A percentile compares a stretch with the other conserved stretches of the same genome.
Conservation (phyloP, 2,329 filamentous ascomycete genomes). For the Pseudogymnoascus sp. region DNA sequence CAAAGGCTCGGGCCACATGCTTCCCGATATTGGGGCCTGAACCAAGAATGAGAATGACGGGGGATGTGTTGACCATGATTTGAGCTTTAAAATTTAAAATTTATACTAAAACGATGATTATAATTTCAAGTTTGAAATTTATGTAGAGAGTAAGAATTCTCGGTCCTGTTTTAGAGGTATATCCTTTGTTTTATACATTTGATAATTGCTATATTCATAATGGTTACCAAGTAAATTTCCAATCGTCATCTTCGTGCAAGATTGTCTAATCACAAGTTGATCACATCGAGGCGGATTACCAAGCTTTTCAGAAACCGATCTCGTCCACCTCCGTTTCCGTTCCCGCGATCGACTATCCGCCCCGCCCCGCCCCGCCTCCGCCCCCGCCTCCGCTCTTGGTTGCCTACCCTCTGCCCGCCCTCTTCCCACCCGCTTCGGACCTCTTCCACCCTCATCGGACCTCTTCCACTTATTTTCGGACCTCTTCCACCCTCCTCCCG, state of each 20-base stretch:
- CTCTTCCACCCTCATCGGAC: neutral
- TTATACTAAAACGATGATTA: neutral
- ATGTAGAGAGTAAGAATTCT: no score
- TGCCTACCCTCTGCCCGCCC: neutral
- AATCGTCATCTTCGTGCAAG: neutral
- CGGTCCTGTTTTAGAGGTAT: neutral
- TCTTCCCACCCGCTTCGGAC: neutral
- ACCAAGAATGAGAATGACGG: constrained; percentile 35
- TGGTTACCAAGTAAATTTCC: neutral
- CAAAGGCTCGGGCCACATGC: constrained; percentile 30
- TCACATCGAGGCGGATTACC: neutral
- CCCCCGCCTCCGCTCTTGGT: neutral
- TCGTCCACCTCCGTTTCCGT: neutral
- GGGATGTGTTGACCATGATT: constrained; percentile 12
- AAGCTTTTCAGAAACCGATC: neutral
- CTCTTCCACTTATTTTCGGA: neutral
- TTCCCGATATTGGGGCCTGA: constrained; percentile 34
- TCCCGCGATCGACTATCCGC: neutral
- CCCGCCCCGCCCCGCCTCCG: neutral
- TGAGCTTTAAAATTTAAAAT: neutral
- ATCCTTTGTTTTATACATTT: neutral
- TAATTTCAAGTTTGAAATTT: neutral
- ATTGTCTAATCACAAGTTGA: neutral
- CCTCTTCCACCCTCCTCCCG: neutral
- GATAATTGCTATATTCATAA: neutral